These are phyloP conservation scores for Cornus suecica DNA, from an alignment of 148 eudicot genomes.

Conservation along the genomic window DNA sequence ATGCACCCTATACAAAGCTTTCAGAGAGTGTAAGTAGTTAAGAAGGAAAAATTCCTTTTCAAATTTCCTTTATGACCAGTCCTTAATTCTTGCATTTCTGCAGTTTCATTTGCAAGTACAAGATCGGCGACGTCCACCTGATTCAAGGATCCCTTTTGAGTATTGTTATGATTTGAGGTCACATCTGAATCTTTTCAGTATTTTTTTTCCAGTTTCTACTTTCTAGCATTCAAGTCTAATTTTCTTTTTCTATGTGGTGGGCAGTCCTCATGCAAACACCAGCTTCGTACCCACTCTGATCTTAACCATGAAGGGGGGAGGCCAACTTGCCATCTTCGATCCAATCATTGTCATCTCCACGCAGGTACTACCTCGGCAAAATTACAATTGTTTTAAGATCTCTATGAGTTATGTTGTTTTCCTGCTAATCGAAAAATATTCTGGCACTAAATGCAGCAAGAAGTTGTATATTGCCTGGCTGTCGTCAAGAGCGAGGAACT, in stretches of 20 bases:
- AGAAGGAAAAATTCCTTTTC: not conserved
- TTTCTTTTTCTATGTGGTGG: slow-evolving; percentile 11
- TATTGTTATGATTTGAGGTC: slow-evolving; percentile 77
- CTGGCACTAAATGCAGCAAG: slow-evolving; percentile 47
- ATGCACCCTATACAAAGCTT: slow-evolving; percentile 59
- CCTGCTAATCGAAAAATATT: slow-evolving; percentile 8
- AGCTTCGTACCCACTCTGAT: slow-evolving; percentile 69
- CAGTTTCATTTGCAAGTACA: slow-evolving; percentile 60
- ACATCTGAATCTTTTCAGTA: slow-evolving; percentile 2
- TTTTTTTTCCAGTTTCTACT: not conserved
- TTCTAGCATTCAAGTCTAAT: not conserved
- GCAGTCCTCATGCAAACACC: slow-evolving; percentile 64
- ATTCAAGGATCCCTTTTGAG: slow-evolving; percentile 60
- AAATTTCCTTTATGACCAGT: not conserved
- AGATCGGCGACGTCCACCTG: slow-evolving; percentile 47
- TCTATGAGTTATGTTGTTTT: slow-evolving; percentile 2
- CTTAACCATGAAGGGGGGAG: slow-evolving; percentile 66
- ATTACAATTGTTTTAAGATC: not conserved
- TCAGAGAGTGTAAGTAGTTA: slow-evolving; percentile 45
- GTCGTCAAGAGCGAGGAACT: slow-evolving; percentile 67
- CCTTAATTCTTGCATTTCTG: not conserved
- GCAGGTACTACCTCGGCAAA: slow-evolving; percentile 36
- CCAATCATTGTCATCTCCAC: slow-evolving; percentile 75
- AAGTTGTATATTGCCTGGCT: slow-evolving; percentile 85
- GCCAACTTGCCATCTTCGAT: slow-evolving; percentile 56